Evolutionary conservation across 306 rosid species (phyloP).

Genomic region (Acacia melanoxylon): DNA sequence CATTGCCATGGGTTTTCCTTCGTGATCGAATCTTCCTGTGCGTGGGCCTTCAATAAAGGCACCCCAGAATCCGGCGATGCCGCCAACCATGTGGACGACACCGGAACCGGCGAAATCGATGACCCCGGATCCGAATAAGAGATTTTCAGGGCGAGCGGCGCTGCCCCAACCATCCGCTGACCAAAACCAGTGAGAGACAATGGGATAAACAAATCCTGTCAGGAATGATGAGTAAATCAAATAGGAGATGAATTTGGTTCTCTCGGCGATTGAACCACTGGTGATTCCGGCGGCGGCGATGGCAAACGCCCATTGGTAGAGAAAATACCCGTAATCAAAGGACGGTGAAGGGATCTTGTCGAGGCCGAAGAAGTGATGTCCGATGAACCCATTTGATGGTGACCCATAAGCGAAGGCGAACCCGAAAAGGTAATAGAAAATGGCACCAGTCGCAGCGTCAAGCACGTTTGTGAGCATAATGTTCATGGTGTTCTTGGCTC

Average conservation of each 20-base stretch:
- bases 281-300: conserved; percentile 60
- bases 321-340: conserved; percentile 40
- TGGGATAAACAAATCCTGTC: conserved; percentile 53
- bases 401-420: conserved; percentile 49
- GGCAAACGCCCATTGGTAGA: conserved; percentile 57
- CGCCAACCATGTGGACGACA: conserved; percentile 66
- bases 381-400: conserved; percentile 50
- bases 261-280: conserved; percentile 57
- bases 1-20: conserved; percentile 39
- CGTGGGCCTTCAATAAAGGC: conserved; percentile 60
- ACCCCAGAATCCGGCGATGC: conserved; percentile 60
- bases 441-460: conserved; percentile 49
- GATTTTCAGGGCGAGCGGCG: conserved; percentile 28
- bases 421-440: conserved; percentile 47
- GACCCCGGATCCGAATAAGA: conserved; percentile 52
- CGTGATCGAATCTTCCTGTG: conserved; percentile 44
- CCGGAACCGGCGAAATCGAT: conserved; percentile 65
- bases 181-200: conserved; percentile 64
- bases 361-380: conserved; percentile 43
- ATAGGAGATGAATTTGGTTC: conserved; percentile 47
- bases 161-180: conserved; percentile 59
- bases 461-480: conserved; percentile 63
- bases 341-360: conserved; percentile 32
- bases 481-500: conserved; percentile 60
- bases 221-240: conserved; percentile 52